Evolutionary conservation across 2,329 filamentous ascomycete species (phyloP), one percentile per base, ranked within the genome.

Genomic region (Colletotrichum tabaci): DNA sequence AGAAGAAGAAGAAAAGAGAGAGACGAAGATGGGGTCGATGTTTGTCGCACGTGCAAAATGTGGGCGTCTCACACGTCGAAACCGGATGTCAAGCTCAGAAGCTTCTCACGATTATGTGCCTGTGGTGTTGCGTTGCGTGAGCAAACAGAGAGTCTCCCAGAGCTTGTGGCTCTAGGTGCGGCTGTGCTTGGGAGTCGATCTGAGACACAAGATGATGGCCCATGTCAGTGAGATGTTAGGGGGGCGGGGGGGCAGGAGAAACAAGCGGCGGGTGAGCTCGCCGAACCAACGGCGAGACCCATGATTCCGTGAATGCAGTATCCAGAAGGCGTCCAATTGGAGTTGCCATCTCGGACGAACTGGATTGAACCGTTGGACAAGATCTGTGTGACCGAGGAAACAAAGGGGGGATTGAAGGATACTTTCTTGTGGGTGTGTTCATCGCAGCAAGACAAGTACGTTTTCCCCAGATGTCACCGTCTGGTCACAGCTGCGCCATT

Each of bases 401-500:
- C 4, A n/a, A 26, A 6, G 21, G 15, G 47, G 6, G 16, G 23
- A 30, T 52, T 46, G 44, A 8, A n/a, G 13, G 30, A 10, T 56
- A 56, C 30, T 15, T 40, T 15, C 18, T 7, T 5, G 2, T 40
- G 1, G 2, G n/a, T 38, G 30, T 21, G 10, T 3, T 2, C 7
- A 21, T 3, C 26, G 18, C 26, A 2, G 16, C 2, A 2, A 13
- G 18, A 12, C 1, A 5, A 40, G 53, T 56, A 56, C 53, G 26
- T 44, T 15, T 10, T 15, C 2, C 30, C 30, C 16, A 8, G 50
- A 21, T 2, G 18, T 4, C 16, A 2, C 8, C 61, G 44, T 16
- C 47, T 26, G 61, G n/a, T n/a, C 6, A 4, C 67, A 69, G 15
- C 61, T 60, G 67, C 15, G 30, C 9, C 46, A 35, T 10, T 16